These are phyloP conservation scores for Pythium folliculosum DNA, from an alignment of 352 stramenopile species.

Conservation along the genomic window DNA sequence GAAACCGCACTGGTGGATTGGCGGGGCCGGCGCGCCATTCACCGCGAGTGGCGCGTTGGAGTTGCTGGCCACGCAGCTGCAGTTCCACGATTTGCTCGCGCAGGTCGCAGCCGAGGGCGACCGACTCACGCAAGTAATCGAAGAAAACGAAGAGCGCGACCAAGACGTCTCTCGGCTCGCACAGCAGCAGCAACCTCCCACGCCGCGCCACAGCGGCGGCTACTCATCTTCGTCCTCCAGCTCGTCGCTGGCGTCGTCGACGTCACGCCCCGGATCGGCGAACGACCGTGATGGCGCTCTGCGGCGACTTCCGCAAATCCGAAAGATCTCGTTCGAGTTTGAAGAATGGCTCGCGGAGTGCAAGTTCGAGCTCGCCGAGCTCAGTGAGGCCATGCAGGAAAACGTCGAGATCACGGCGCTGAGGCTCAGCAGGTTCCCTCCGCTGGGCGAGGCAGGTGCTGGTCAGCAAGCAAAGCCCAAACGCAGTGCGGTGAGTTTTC, in stretches of 20 bases:
- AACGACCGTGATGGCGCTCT: not conserved
- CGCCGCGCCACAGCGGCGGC: constrained; percentile 1
- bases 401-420: constrained; percentile 45
- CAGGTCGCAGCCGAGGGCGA: constrained; percentile 32
- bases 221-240: constrained; percentile 14
- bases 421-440: constrained; percentile 32
- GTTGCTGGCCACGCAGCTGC: constrained; percentile 46
- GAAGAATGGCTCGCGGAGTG: constrained; percentile 44
- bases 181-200: constrained; percentile 5
- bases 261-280: constrained; percentile 1
- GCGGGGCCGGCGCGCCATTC: not conserved
- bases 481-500: constrained; percentile 9
- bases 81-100: constrained; percentile 50
- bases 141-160: constrained; percentile 44
- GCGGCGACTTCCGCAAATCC: constrained; percentile 42
- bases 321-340: constrained; percentile 58
- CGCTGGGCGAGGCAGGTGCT: constrained; percentile 20
- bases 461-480: not conserved
- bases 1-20: constrained; percentile 39
- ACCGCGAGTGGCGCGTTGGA: not conserved
- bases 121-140: constrained; percentile 42
- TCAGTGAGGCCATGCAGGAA: constrained; percentile 60
- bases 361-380: constrained; percentile 53
- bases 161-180: constrained; percentile 27
- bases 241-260: constrained; percentile 30